Evolutionary conservation across 331 rosid species (phyloP).

Genomic region (Saraca asoca): DNA sequence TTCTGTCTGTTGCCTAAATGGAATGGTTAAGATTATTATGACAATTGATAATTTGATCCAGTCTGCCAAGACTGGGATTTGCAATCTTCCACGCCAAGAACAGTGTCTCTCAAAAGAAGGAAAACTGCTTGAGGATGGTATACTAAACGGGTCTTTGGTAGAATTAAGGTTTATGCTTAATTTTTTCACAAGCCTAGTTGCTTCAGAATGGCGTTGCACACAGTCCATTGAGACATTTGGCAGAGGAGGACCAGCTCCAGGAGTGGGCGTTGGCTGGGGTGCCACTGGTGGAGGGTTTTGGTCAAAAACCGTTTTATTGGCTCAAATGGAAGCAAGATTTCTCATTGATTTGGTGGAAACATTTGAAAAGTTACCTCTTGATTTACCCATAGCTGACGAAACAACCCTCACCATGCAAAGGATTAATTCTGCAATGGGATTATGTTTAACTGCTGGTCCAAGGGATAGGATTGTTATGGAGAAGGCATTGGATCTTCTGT

Average conservation of each 20-base stretch:
- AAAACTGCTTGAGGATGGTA: constrained; percentile 69
- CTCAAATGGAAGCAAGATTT: constrained; percentile 63
- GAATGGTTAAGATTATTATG: constrained; percentile 50
- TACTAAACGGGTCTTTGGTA: constrained; percentile 48
- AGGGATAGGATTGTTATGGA: constrained; percentile 47
- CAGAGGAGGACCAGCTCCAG: constrained; percentile 96
- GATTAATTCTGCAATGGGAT: constrained; percentile 58
- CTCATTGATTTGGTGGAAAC: constrained; percentile 56
- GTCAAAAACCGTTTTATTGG: constrained; percentile 66
- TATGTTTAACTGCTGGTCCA: constrained; percentile 79
- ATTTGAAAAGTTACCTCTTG: constrained; percentile 36
- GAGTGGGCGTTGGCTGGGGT: constrained; percentile 95
- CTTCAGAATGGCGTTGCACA: constrained; percentile 55
- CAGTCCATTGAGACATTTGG: constrained; percentile 79
- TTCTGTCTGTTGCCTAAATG: constrained; percentile 74
- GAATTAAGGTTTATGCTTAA: constrained; percentile 60
- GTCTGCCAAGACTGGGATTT: constrained; percentile 57
- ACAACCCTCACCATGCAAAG: constrained; percentile 42
- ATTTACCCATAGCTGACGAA: constrained; percentile 45
- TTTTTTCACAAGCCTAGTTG: constrained; percentile 54
- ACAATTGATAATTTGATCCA: constrained; percentile 62
- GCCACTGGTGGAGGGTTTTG: constrained; percentile 86
- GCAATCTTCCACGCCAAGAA: constrained; percentile 42
- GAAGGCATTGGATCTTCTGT: constrained; percentile 57
- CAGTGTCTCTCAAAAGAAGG: constrained; percentile 58